Percentiles rank a stretch among this genome's conserved stretches.
phyloP scores from a whole-genome alignment of 192 early-diverging fungal genomes.

The Obelidium mucronatum region DNA sequence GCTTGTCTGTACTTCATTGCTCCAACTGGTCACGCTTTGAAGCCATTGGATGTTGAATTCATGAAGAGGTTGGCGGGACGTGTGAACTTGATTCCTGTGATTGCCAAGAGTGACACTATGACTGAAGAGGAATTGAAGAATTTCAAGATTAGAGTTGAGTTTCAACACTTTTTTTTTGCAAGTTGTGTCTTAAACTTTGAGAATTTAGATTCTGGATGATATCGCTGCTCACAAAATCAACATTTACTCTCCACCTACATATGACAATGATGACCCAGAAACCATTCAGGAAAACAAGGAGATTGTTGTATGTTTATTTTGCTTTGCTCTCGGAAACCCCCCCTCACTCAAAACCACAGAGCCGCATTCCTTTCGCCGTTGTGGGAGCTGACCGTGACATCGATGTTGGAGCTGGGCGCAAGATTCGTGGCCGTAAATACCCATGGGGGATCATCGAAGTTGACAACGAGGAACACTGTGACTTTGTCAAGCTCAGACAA shows the following conservation, averaged over 20 bases:
- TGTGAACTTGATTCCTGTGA: constrained; percentile 97
- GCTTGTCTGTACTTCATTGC: constrained; percentile 97
- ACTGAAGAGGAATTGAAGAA: constrained; percentile 91
- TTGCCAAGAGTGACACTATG: constrained; percentile 98
- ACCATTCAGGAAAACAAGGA: constrained; percentile 97
- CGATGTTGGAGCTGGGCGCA: constrained; percentile 55
- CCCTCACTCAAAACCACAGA: constrained; percentile 30
- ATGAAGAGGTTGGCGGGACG: constrained; percentile 95
- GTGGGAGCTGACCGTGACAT: constrained; percentile 67
- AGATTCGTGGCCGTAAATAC: constrained; percentile 66
- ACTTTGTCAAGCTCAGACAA: constrained; percentile 66
- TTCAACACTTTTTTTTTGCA: background rate
- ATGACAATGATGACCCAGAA: constrained; percentile 96
- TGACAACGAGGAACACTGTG: constrained; percentile 70
- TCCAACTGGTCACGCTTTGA: constrained; percentile 91
- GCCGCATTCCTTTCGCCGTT: constrained; percentile 66
- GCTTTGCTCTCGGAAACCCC: constrained; percentile 89
- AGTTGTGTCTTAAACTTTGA: background rate
- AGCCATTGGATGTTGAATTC: constrained; percentile 94
- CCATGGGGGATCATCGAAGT: constrained; percentile 70
- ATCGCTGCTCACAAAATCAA: constrained; percentile 92
- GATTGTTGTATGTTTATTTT: constrained; percentile 82
- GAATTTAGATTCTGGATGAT: constrained; percentile 84
- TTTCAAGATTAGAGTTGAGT: constrained; percentile 73
- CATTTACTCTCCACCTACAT: constrained; percentile 93